A percentile compares a stretch with the other conserved stretches of the same genome.
phyloP scores from a whole-genome alignment of 1,284 basidiomycete species.

The Papiliotrema nemorosa region DNA sequence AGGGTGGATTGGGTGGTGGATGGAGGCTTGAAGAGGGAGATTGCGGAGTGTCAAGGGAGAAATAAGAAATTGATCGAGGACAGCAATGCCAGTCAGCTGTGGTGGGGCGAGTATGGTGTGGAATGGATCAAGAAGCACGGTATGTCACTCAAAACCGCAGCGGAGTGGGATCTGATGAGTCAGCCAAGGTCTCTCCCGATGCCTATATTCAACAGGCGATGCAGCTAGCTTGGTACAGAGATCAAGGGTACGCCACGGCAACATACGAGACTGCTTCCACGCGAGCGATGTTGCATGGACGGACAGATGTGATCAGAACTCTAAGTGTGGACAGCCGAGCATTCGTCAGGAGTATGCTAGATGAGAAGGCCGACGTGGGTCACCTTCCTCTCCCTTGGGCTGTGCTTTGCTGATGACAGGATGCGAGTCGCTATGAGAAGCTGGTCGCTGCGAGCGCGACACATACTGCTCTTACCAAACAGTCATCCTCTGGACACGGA shows the following conservation, averaged over 20 bases:
- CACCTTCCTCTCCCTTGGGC: too few species aligned
- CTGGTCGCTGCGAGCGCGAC: conserved; percentile 67
- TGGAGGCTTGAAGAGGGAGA: conserved; percentile 59
- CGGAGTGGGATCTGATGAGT: background rate
- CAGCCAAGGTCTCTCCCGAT: conserved; percentile 78
- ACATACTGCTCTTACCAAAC: conserved; percentile 72
- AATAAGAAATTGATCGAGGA: conserved; percentile 66
- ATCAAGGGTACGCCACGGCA: conserved; percentile 73
- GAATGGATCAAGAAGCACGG: conserved; percentile 85
- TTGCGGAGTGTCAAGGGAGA: conserved; percentile 58
- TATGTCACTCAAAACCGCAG: conserved; percentile 44
- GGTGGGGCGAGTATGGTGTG: conserved; percentile 80
- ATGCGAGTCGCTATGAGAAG: conserved; percentile 54
- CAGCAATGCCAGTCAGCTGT: conserved; percentile 79
- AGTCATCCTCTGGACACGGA: conserved; percentile 77
- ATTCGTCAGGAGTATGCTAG: conserved; percentile 74
- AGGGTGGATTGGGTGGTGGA: conserved; percentile 76
- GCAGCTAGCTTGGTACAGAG: conserved; percentile 86
- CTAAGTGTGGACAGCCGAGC: conserved; percentile 70
- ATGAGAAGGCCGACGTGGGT: conserved; percentile 55
- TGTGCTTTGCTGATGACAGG: conserved; percentile 48
- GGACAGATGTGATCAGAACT: conserved; percentile 88
- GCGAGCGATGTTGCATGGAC: conserved; percentile 81
- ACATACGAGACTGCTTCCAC: conserved; percentile 96
- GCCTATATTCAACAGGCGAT: conserved; percentile 90